Evolutionary conservation across 129 eudicot genomes (phyloP), one percentile per base, ranked within the genome.

Genomic region (Lonicera japonica): DNA sequence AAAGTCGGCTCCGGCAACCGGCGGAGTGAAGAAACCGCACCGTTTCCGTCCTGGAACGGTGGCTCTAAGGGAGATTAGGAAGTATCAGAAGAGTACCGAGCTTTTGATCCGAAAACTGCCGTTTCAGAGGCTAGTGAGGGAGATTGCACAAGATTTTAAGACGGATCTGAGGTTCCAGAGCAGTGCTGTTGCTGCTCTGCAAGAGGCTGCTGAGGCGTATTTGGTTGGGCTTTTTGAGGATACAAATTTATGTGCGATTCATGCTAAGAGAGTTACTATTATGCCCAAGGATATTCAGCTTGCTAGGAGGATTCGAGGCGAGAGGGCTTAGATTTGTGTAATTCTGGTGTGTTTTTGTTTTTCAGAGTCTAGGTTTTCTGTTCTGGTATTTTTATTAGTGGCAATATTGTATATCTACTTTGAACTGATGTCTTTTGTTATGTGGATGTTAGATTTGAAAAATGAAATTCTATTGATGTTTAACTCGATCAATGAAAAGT

Each of bases 281-380:
- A 52, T 52, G 56, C 56, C 56, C 21, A 52, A 52, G 56, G 56
- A 52, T 19, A 52, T 52, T 7, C 56, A 52, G 56, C 56, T 52
- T n/a, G 56, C 56, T 7, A n/a, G 56, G 56, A n/a, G 56, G 11
- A 52, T 52, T n/a, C 19, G 56, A 16, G 56, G 46, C 24, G 22
- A 40, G 38, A 63, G 48, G 36, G 50, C 50, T 43, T 43, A 43
- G 13, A 43, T 43, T 4, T 10, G 50, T 10, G 3, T 43, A 43
- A 43, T 1, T 29, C 2, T 29, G 36, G 36, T 6, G 50, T 43
- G 50, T 43, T 43, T 3, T 10, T 8, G 16, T 43, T 14, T 10
- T 43, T 43, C 50, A n/a, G n/a, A n/a, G n/a, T n/a, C n/a, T n/a
- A n/a, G n/a, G n/a, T n/a, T n/a, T n/a, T 8, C 50, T 43, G 50